Conservation (phyloP, 176 grass and related monocot species). For the Puccinellia tenuiflora region DNA sequence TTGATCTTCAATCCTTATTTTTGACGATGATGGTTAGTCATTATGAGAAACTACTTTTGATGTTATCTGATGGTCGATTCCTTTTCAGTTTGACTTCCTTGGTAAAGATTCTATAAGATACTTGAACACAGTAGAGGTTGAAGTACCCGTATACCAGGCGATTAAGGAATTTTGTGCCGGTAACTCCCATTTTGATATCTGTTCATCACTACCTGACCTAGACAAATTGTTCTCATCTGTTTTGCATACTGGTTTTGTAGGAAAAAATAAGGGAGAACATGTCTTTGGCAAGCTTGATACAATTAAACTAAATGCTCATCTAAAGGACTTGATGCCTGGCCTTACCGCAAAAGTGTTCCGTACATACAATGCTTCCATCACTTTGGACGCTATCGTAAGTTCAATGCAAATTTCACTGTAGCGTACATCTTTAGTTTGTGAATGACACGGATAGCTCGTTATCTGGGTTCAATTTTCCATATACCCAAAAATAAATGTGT, state of each 20-base stretch:
- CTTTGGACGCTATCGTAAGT: conserved; percentile 93
- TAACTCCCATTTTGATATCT: neutral
- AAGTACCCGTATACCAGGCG: conserved; percentile 71
- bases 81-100: conserved; percentile 87
- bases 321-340: conserved; percentile 92
- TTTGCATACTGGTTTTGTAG: conserved; percentile 37
- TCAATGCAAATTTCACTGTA: neutral
- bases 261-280: conserved; percentile 26
- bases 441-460: too few relatives aligned
- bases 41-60: conserved; percentile 5
- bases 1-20: conserved; percentile 15
- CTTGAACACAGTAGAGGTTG: conserved; percentile 84
- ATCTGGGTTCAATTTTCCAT: too few relatives aligned
- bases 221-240: too few relatives aligned
- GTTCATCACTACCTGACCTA: neutral
- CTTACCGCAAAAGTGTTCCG: conserved; percentile 98
- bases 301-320: conserved; percentile 76
- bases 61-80: neutral
- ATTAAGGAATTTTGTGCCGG: conserved; percentile 77
- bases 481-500: too few relatives aligned
- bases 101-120: conserved; percentile 99
- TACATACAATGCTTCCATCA: conserved; percentile 99
- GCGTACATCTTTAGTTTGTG: too few relatives aligned
- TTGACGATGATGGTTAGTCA: neutral
- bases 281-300: conserved; percentile 86